These are phyloP conservation scores for Cytospora schulzeri DNA, from an alignment of 2,329 filamentous ascomycete genomes.

Conservation along the genomic window DNA sequence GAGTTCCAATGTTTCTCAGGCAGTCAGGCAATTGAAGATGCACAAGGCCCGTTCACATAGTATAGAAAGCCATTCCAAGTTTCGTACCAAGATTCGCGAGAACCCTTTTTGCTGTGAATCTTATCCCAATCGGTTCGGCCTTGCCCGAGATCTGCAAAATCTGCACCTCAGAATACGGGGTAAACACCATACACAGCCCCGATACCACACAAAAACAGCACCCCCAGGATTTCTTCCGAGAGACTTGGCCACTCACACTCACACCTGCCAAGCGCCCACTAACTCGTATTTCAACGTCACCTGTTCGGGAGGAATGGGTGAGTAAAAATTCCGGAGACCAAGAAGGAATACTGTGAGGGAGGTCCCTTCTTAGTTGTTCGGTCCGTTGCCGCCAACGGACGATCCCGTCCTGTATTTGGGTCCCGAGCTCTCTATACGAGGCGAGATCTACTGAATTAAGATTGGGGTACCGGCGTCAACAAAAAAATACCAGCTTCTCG, in stretches of 20 bases:
- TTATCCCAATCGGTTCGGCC: conserved; percentile 4
- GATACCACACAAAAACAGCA: not conserved
- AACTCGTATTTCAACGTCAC: not conserved
- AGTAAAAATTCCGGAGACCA: too few relatives aligned
- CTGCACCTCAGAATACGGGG: conserved; percentile 10
- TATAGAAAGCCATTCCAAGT: too few relatives aligned
- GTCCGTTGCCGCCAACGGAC: not conserved
- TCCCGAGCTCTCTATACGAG: not conserved
- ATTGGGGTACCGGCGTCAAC: not conserved
- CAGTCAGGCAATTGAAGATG: too few relatives aligned
- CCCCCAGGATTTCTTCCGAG: not conserved
- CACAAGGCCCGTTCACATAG: too few relatives aligned
- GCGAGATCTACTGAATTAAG: not conserved
- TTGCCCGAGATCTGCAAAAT: conserved; percentile 19
- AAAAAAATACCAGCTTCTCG: not conserved
- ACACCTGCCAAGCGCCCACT: conserved; percentile 9
- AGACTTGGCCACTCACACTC: not conserved
- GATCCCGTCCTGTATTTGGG: not conserved
- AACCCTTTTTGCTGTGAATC: not conserved
- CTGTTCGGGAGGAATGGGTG: not conserved
- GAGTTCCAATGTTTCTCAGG: too few relatives aligned
- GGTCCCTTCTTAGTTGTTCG: not conserved
- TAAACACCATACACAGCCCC: not conserved
- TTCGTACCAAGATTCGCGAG: not conserved
- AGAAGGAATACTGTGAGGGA: not conserved